Evolutionary conservation across 2,329 filamentous ascomycete species (phyloP).

Genomic region (Didymella sp.): DNA sequence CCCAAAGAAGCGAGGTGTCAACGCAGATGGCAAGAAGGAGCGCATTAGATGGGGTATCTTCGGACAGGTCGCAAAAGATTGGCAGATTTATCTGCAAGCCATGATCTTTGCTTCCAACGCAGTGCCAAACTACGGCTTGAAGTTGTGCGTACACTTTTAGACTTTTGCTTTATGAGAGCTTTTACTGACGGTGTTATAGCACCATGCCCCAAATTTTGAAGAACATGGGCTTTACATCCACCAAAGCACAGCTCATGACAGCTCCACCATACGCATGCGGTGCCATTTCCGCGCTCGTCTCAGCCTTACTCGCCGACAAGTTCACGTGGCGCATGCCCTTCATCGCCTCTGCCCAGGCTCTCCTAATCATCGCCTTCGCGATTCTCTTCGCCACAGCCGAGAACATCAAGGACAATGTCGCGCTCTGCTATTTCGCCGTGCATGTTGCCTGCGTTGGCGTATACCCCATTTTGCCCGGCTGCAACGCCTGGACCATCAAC

Average conservation of each 20-base stretch:
- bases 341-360: slow-evolving; percentile 22
- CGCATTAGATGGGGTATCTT: slow-evolving; percentile 25
- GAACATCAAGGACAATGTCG: slow-evolving; percentile 51
- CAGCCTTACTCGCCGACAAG: slow-evolving; percentile 27
- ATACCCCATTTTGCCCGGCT: slow-evolving; percentile 33
- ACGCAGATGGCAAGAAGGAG: slow-evolving; percentile 26
- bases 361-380: slow-evolving; percentile 51
- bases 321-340: slow-evolving; percentile 34
- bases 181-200: neutral
- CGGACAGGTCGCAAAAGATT: slow-evolving; percentile 55
- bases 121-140: slow-evolving; percentile 47
- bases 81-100: slow-evolving; percentile 56
- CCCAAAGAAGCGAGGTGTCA: slow-evolving; percentile 16
- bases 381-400: slow-evolving; percentile 51
- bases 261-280: slow-evolving; percentile 34
- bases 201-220: slow-evolving; percentile 23
- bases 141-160: slow-evolving; percentile 24
- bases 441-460: slow-evolving; percentile 51
- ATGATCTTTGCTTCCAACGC: slow-evolving; percentile 46
- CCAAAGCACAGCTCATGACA: slow-evolving; percentile 36
- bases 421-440: slow-evolving; percentile 54
- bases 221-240: slow-evolving; percentile 34
- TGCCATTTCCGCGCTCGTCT: slow-evolving; percentile 29
- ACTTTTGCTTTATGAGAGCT: too few species aligned
- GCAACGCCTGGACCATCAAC: slow-evolving; percentile 36